Base-by-base conservation (phyloP, 495 filamentous ascomycete genomes). In the Daldinia childiae region DNA sequence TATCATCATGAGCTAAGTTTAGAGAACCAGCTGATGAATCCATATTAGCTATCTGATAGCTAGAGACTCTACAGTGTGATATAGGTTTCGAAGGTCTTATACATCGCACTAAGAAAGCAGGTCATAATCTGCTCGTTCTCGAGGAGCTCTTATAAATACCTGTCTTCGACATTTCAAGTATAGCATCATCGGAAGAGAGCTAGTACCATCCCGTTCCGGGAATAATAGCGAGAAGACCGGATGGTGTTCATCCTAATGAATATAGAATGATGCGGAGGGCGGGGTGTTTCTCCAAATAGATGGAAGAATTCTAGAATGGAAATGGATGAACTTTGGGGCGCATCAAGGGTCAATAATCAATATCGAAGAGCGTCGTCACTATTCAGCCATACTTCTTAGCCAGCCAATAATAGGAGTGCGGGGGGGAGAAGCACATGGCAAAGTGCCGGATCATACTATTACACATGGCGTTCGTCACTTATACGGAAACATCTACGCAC, bases 161-260 rank as follows among this genome's bases (percentile, higher is more conserved):
- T n/a, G n/a, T 39, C 34, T 15, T 60, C 6, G 34, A 39, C 64
- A 9, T 55, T 24, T 58, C 52, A 24, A 52, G 54, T 15, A 63
- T 34, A 58, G 32, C 17, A 41, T 72, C 59, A 48, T 45, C 69
- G 64, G 69, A 72, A 60, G 64, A 51, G 45, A 59, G 14, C 5
- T 39, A 26, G 34, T 27, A 38, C 27, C 17, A 24, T 19, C 29
- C 64, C 45, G 27, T 56, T 68, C 62, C 63, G 27, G 59, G 63
- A 60, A 64, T 51, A 14, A 36, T 19, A 24, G 27, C 27, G 62
- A 64, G 58, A 64, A 61, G 36, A 30, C 63, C 58, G 74, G 69
- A 65, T 70, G 52, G 63, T 71, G 56, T 67, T 32, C 62, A 64
- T 72, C 69, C 72, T 74, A 39, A 63, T 71, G 62, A 67, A 75